phyloP scores from a whole-genome alignment of 257 asterid genomes.

The Schizonepeta tenuifolia region DNA sequence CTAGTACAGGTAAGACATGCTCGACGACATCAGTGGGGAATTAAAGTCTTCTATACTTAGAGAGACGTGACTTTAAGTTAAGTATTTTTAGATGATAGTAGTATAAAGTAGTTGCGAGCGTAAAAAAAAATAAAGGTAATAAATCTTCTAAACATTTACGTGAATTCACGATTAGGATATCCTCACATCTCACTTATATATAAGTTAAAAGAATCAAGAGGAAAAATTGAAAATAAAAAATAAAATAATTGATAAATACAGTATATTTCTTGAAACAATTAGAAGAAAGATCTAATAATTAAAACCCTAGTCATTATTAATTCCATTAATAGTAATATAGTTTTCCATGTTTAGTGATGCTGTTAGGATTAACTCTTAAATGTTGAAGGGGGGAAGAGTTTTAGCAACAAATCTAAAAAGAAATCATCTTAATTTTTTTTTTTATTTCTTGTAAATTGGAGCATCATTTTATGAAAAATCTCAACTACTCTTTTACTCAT shows the following conservation, averaged over 20 bases:
- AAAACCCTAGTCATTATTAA: no score
- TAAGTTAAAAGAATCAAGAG: no score
- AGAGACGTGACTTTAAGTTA: not conserved
- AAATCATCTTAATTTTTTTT: not conserved
- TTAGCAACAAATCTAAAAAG: not conserved
- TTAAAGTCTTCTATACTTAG: not conserved
- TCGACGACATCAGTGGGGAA: no score
- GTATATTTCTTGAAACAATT: no score
- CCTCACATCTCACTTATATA: no score
- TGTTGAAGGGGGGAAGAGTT: not conserved
- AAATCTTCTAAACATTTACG: not conserved
- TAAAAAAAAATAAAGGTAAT: not conserved
- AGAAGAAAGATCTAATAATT: no score
- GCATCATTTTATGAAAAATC: not conserved
- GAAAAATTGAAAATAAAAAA: no score
- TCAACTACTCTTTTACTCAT: constrained; percentile 2
- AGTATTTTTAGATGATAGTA: not conserved
- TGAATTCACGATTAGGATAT: not conserved
- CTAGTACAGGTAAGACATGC: no score
- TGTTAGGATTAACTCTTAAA: not conserved
- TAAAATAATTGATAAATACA: no score
- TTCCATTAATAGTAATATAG: not conserved
- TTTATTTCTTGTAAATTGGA: not conserved
- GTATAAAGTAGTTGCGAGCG: not conserved
- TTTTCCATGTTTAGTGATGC: not conserved